Conservation (phyloP, 2,329 filamentous ascomycete species). For the Claviceps sp. region DNA sequence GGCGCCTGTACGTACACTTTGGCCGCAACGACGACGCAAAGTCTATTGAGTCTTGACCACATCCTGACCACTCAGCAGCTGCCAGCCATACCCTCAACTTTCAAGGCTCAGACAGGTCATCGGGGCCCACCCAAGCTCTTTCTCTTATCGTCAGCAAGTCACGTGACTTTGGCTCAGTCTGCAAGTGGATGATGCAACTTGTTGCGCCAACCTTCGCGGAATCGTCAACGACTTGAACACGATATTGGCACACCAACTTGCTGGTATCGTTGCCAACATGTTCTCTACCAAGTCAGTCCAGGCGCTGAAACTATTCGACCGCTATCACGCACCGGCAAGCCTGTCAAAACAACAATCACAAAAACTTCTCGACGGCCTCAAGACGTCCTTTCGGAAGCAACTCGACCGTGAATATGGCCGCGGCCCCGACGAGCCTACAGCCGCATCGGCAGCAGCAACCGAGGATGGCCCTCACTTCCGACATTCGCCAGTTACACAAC, state of each 20-base stretch:
- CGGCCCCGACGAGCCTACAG: slow-evolving; percentile 17
- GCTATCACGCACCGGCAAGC: slow-evolving; percentile 37
- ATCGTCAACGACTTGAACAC: background rate
- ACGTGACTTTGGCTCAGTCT: too few relatives aligned
- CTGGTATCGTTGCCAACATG: slow-evolving; percentile 14
- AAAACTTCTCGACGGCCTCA: slow-evolving; percentile 42
- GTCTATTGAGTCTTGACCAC: too few relatives aligned
- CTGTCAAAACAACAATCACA: slow-evolving; percentile 37
- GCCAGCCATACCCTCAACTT: too few relatives aligned
- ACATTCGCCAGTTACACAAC: slow-evolving; percentile 27
- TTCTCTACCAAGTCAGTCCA: slow-evolving; percentile 24
- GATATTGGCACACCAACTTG: background rate
- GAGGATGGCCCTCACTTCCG: slow-evolving; percentile 16
- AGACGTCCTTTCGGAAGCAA: slow-evolving; percentile 42
- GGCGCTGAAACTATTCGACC: slow-evolving; percentile 25
- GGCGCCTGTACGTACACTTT: too few relatives aligned
- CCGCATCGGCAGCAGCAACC: slow-evolving; percentile 8
- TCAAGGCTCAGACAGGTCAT: too few relatives aligned
- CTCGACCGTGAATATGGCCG: slow-evolving; percentile 45
- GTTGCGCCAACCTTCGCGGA: too few relatives aligned
- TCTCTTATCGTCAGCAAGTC: too few relatives aligned
- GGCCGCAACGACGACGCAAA: too few relatives aligned
- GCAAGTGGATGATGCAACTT: too few relatives aligned
- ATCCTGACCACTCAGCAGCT: too few relatives aligned
- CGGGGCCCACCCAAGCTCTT: too few relatives aligned